Conservation (phyloP, 192 early-diverging fungal species). For the Podila horticola region DNA sequence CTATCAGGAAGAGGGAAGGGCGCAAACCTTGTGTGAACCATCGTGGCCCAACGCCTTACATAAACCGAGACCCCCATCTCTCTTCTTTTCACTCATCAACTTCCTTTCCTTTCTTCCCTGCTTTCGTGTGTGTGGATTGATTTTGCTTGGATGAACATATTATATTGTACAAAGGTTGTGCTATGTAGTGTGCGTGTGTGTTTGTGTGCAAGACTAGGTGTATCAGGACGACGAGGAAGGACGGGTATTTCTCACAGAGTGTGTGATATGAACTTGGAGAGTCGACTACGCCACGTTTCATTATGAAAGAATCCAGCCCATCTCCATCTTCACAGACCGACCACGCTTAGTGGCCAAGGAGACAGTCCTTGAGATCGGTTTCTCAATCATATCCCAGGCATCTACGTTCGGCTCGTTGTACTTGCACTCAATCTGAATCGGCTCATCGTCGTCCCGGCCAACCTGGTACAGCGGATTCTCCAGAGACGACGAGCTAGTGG, state of each 20-base stretch:
- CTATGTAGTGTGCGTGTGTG: not conserved
- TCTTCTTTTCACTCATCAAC: not conserved
- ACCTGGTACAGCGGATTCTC: conserved; percentile 13
- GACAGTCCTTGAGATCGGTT: conserved; percentile 33
- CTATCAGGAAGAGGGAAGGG: no score
- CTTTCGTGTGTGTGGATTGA: not conserved
- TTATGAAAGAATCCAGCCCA: conserved; percentile 52
- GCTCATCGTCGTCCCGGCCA: conserved; percentile 32
- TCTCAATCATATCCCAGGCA: conserved; percentile 52
- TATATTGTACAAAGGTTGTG: not conserved
- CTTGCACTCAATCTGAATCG: conserved; percentile 46
- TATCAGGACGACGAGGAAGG: not conserved
- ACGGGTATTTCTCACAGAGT: not conserved
- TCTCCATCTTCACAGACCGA: conserved; percentile 48
- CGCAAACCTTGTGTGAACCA: not conserved
- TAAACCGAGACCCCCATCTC: not conserved
- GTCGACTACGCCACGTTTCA: not conserved
- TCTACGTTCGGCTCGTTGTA: conserved; percentile 51
- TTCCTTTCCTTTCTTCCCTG: not conserved
- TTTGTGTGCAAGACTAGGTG: not conserved
- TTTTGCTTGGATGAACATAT: not conserved
- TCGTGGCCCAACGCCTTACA: not conserved
- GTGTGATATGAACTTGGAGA: not conserved
- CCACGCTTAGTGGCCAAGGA: conserved; percentile 45
- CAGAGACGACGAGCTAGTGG: not conserved